Conservation (phyloP, 768 basidiomycete genomes). For the button mushroom (Agaricus bisporus) region DNA sequence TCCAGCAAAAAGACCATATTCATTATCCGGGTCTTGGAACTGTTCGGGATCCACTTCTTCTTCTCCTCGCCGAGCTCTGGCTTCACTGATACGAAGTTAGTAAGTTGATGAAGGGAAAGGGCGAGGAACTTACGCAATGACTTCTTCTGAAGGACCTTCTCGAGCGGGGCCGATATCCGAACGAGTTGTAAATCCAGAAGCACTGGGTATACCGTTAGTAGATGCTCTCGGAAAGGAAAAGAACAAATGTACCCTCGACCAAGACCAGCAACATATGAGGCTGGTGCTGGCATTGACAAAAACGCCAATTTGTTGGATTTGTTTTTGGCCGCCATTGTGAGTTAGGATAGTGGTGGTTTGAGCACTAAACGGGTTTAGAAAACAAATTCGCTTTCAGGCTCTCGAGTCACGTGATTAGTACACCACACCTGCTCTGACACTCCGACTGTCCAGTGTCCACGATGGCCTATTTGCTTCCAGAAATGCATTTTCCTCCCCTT, state of each 20-base stretch:
- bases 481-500: too few relatives aligned
- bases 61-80: conserved; percentile 81
- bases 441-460: too few relatives aligned
- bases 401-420: background rate
- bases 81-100: conserved; percentile 48
- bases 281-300: conserved; percentile 88
- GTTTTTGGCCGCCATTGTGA: conserved; percentile 30
- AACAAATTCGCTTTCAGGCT: background rate
- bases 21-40: conserved; percentile 96
- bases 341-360: conserved; percentile 11
- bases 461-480: too few relatives aligned
- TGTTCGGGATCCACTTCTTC: conserved; percentile 90
- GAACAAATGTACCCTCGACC: conserved; percentile 75
- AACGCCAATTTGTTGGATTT: conserved; percentile 83
- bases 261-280: conserved; percentile 97
- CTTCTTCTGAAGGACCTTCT: conserved; percentile 90
- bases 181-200: conserved; percentile 95
- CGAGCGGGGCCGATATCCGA: conserved; percentile 98
- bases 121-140: conserved; percentile 60
- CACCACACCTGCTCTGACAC: too few relatives aligned
- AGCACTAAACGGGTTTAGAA: background rate
- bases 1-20: conserved; percentile 92
- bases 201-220: conserved; percentile 40
- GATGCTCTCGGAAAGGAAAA: background rate
- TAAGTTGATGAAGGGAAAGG: background rate